Evolutionary conservation across 2,329 filamentous ascomycete species (phyloP).

Genomic region (Myriosclerotinia duriaeana): DNA sequence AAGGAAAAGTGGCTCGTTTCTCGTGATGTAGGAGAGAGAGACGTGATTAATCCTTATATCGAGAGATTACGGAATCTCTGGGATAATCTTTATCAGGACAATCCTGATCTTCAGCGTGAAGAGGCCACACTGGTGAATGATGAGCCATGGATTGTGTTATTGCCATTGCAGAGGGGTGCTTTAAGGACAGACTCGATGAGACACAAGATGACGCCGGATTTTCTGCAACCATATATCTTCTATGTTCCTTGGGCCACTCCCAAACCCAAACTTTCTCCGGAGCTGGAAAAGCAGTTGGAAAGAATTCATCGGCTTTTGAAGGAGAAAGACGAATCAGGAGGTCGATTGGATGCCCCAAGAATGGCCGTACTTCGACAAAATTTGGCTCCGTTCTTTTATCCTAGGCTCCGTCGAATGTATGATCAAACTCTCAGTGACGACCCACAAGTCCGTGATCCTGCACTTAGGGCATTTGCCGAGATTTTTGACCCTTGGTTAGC

Average conservation of each 20-base stretch:
- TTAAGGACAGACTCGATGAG: slow-evolving; percentile 2
- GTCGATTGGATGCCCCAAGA: background rate
- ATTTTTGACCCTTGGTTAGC: slow-evolving; percentile 16
- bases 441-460: background rate
- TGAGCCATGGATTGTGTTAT: slow-evolving; percentile 12
- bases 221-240: slow-evolving; percentile 11
- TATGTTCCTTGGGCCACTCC: slow-evolving; percentile 14
- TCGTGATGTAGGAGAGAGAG: background rate
- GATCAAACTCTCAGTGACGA: slow-evolving; percentile 13
- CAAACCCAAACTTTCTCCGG: slow-evolving; percentile 8
- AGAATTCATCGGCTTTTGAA: slow-evolving; percentile 16
- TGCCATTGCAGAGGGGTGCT: slow-evolving; percentile 13
- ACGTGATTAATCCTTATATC: slow-evolving; percentile 4
- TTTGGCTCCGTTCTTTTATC: slow-evolving; percentile 14
- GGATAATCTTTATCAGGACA: background rate
- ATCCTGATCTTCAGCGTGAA: slow-evolving; percentile 10
- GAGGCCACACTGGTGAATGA: background rate
- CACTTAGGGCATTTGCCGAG: background rate
- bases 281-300: background rate
- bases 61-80: background rate
- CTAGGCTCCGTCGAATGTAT: slow-evolving; percentile 17
- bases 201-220: slow-evolving; percentile 9
- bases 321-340: background rate
- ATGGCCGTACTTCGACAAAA: background rate
- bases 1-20: background rate